Percentiles rank a stretch among this genome's conserved stretches.
phyloP scores from a whole-genome alignment of 441 rosid genomes.

The Populus hybrid region DNA sequence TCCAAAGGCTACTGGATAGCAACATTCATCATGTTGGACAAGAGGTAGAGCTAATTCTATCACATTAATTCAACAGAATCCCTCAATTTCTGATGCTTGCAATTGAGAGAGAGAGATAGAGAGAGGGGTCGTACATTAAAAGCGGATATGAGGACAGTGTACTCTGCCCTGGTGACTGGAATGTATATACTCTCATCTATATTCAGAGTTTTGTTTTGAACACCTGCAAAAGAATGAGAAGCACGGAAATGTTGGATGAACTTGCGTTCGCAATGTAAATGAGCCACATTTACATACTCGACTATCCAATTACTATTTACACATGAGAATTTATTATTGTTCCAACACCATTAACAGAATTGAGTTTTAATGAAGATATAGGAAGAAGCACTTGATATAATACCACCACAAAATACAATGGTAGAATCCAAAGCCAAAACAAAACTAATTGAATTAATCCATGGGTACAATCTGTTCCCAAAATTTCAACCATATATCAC shows the following conservation, averaged over 20 bases:
- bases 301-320: neutral
- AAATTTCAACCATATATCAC: neutral
- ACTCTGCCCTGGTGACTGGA: slow-evolving; percentile 83
- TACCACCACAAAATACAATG: neutral
- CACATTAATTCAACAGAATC: neutral
- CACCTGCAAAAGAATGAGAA: slow-evolving; percentile 44
- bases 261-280: neutral
- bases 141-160: slow-evolving; percentile 68
- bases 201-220: slow-evolving; percentile 78
- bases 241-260: slow-evolving; percentile 9
- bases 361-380: neutral
- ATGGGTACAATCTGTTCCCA: neutral
- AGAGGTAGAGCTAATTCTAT: neutral
- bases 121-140: slow-evolving; percentile 51
- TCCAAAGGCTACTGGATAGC: neutral
- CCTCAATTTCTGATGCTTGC: neutral
- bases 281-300: neutral
- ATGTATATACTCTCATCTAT: slow-evolving; percentile 78
- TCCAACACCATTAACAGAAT: neutral
- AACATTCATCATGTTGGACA: neutral
- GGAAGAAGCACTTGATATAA: neutral
- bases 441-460: neutral
- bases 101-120: neutral
- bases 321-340: neutral
- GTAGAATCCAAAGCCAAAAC: neutral